Base-by-base conservation (phyloP, 139 green algal genomes). In the Monoraphidium neglectum region DNA sequence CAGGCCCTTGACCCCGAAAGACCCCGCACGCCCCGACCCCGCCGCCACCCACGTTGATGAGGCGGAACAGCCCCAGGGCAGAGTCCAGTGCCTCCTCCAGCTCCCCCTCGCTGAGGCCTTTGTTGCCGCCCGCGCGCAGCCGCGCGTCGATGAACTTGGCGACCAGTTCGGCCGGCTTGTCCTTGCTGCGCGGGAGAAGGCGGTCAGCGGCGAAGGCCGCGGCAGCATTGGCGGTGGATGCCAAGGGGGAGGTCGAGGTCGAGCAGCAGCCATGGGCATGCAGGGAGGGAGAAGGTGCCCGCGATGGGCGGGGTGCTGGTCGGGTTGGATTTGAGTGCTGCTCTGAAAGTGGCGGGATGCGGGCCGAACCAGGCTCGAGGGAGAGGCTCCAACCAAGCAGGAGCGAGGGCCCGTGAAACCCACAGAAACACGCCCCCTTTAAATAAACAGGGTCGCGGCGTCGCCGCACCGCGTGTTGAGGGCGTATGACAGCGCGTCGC, bases 111-210 rank as follows among this genome's bases (percentile, higher is more conserved):
- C 59, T 73, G 28, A 78, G 69, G 2, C 72, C 85, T 79, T 96
- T 97, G 78, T 84, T 91, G 36, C 94, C 90, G 0, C 80, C 85
- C 12, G 77, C 76, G 3, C 91, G 80, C 77, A 99, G 82, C 81
- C 90, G 88, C 16, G 62, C 77, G 71, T 99, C 96, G 1, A 99
- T 90, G 84, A 94, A 97, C 83, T 98, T 98, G 53, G 96, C 96
- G 5, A 99, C 92, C 43, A 99, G 86, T 89, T 99, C 95, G 0
- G 96, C 95, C 0, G 96, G 93, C 82, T 90, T 92, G 84, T 87
- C 87, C 64, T 91, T 84, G 2, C 43, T 51, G 43, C 43, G 43
- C 43, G 12, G 90, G 85, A 46, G 85, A 21, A 12, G 43, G 43
- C 8, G 75, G 81, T 97, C 10, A 5, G 24, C 12, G 24, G 56